phyloP scores from a whole-genome alignment of 192 early-diverging fungal species.

The Rhizoclosmatium globosum region DNA sequence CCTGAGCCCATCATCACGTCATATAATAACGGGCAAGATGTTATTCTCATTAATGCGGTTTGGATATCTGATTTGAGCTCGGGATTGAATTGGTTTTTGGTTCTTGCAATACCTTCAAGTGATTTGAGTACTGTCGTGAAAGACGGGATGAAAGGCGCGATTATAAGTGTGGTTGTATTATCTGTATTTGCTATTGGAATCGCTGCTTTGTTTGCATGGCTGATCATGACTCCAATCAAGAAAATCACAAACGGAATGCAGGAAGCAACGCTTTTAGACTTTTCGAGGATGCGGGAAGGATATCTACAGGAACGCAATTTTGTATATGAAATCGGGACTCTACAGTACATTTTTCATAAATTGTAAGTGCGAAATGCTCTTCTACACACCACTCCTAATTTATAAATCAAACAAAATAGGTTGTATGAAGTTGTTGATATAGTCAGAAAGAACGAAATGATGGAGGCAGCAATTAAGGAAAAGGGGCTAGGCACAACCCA shows the following conservation, averaged over 20 bases:
- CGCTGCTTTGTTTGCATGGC: background rate
- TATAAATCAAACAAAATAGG: too few species aligned
- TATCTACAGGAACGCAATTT: too few species aligned
- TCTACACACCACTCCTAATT: too few species aligned
- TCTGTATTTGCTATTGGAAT: background rate
- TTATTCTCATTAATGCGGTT: background rate
- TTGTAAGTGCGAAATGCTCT: background rate
- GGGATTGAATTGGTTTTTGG: slow-evolving; percentile 15
- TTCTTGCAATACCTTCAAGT: slow-evolving; percentile 5
- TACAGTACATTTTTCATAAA: background rate
- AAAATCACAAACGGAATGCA: too few species aligned
- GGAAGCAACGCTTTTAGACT: too few species aligned
- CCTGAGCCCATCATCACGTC: too few species aligned
- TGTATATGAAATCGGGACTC: background rate
- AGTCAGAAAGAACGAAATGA: too few species aligned
- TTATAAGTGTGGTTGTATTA: background rate
- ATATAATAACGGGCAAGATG: too few species aligned
- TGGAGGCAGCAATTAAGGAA: too few species aligned
- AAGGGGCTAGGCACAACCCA: too few species aligned
- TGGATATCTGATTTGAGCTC: slow-evolving; percentile 5
- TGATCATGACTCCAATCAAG: background rate
- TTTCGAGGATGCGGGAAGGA: too few species aligned
- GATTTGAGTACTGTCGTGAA: background rate
- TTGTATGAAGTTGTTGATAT: too few species aligned
- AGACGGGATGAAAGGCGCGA: background rate